A percentile compares a stretch with the other conserved stretches of the same genome.
Evolutionary conservation across 2,329 filamentous ascomycete genomes (phyloP).

Genomic region (Clonostachys solani): DNA sequence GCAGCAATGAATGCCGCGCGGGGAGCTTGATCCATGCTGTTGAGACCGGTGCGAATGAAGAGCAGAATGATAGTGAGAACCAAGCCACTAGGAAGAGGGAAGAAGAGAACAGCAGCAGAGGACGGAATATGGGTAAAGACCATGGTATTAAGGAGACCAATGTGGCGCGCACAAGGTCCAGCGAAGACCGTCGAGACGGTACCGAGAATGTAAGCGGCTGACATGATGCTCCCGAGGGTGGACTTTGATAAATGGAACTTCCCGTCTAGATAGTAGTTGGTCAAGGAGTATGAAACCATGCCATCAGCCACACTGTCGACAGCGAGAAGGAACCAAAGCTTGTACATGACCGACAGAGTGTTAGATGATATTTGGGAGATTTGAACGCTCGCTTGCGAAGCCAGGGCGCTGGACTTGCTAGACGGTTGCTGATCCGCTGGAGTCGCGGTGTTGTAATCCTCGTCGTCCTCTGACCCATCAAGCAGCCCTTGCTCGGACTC

Average conservation of each 20-base stretch:
- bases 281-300: slow-evolving; percentile 56
- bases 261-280: slow-evolving; percentile 52
- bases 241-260: slow-evolving; percentile 54
- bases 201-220: slow-evolving; percentile 47
- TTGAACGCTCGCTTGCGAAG: not conserved
- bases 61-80: slow-evolving; percentile 50
- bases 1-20: slow-evolving; percentile 63
- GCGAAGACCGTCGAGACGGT: slow-evolving; percentile 51
- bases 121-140: slow-evolving; percentile 60
- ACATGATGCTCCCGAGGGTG: slow-evolving; percentile 55
- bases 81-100: slow-evolving; percentile 48
- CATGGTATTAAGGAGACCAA: slow-evolving; percentile 63
- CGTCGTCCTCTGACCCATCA: slow-evolving; percentile 10
- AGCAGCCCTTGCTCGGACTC: slow-evolving; percentile 14
- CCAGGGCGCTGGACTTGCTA: not conserved
- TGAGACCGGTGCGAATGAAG: slow-evolving; percentile 55
- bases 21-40: slow-evolving; percentile 67
- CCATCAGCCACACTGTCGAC: slow-evolving; percentile 63
- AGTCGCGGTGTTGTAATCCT: slow-evolving; percentile 6
- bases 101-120: slow-evolving; percentile 54
- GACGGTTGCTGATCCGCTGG: not conserved
- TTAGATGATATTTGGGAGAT: slow-evolving; percentile 52
- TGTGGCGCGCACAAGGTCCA: slow-evolving; percentile 49
- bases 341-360: slow-evolving; percentile 56
- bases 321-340: slow-evolving; percentile 60